Percentiles rank a stretch among this genome's conserved stretches.
Conservation (phyloP, 257 asterid species). For the Solanum infundibuliforme region DNA sequence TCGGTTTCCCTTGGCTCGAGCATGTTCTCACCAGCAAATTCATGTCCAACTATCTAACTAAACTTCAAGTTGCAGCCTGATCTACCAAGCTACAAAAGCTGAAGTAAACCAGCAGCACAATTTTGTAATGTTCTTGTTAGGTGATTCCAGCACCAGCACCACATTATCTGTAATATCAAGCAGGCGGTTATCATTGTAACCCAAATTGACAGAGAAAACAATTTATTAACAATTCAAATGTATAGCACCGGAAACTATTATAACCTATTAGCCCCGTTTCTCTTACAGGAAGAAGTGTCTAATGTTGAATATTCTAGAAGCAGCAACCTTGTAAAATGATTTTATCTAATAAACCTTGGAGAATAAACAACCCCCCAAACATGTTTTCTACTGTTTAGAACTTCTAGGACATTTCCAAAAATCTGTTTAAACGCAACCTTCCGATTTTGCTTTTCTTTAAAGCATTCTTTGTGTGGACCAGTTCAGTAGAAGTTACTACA, state of each 20-base stretch:
- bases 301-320: neutral
- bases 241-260: neutral
- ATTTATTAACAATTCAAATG: neutral
- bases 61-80: slow-evolving; percentile 14
- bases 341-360: neutral
- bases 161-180: neutral
- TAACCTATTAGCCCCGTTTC: neutral
- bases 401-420: neutral
- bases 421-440: neutral
- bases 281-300: neutral
- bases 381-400: neutral
- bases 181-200: neutral
- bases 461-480: neutral
- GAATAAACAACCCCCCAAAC: neutral
- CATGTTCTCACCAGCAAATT: slow-evolving; percentile 66
- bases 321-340: neutral
- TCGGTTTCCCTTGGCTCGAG: slow-evolving; percentile 77
- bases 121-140: neutral
- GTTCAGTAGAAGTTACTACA: neutral
- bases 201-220: neutral
- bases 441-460: neutral
- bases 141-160: neutral
- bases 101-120: neutral
- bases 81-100: slow-evolving; percentile 19
- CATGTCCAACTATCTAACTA: slow-evolving; percentile 40